A percentile compares a stretch with the other conserved stretches of the same genome.
Conservation (phyloP, 1,139 yeast genomes). For the Wickerhamiella infanticola region DNA sequence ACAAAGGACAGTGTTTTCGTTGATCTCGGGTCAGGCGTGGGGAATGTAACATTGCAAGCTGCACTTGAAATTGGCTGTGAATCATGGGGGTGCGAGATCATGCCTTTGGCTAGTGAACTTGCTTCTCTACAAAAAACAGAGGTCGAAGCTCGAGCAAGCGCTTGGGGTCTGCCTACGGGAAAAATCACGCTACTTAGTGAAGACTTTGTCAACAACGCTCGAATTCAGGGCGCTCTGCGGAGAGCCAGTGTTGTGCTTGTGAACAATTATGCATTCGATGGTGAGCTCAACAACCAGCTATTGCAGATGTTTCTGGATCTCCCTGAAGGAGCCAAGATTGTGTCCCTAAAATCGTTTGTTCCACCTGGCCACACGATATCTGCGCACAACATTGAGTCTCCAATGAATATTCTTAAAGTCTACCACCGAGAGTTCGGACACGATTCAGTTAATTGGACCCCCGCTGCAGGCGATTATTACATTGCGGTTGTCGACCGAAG, state of each 20-base stretch:
- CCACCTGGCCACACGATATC: slow-evolving; percentile 38
- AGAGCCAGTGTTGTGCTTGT: slow-evolving; percentile 60
- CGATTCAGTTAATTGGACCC: slow-evolving; percentile 81
- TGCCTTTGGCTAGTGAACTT: slow-evolving; percentile 63
- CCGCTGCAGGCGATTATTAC: slow-evolving; percentile 65
- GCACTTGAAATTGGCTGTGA: slow-evolving; percentile 73
- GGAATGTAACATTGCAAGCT: slow-evolving; percentile 61
- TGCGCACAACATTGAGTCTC: slow-evolving; percentile 35
- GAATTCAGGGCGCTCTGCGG: slow-evolving; percentile 38
- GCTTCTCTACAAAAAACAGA: slow-evolving; percentile 47
- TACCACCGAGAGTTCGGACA: slow-evolving; percentile 50
- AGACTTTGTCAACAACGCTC: slow-evolving; percentile 52
- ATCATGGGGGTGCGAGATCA: slow-evolving; percentile 83
- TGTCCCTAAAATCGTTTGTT: slow-evolving; percentile 62
- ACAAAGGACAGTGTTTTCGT: slow-evolving; percentile 44
- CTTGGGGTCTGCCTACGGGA: slow-evolving; percentile 50
- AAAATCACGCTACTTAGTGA: slow-evolving; percentile 42
- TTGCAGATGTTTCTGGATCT: slow-evolving; percentile 49
- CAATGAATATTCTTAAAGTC: slow-evolving; percentile 48
- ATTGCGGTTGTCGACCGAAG: slow-evolving; percentile 49
- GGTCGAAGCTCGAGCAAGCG: slow-evolving; percentile 38
- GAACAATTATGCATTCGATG: slow-evolving; percentile 73
- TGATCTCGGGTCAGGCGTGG: slow-evolving; percentile 82
- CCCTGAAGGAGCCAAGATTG: slow-evolving; percentile 61
- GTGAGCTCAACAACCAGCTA: slow-evolving; percentile 50